A percentile compares a stretch with the other conserved stretches of the same genome.
Conservation (phyloP, 176 grass and related monocot genomes). For the Eremochloa ophiuroides region DNA sequence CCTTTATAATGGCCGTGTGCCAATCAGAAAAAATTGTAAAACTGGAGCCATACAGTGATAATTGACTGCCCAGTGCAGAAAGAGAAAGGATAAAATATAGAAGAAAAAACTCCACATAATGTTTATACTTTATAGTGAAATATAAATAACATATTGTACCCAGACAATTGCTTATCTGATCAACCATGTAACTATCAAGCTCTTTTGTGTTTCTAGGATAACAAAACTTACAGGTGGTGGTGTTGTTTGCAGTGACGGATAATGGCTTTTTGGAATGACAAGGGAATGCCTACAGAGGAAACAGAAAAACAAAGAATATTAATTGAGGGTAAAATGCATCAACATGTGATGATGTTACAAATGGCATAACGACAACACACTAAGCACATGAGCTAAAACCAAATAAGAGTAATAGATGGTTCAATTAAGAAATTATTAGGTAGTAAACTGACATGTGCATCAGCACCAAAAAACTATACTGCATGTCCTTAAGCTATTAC, state of each 20-base stretch:
- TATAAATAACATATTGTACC: neutral
- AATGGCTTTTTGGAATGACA: slow-evolving; percentile 84
- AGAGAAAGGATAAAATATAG: neutral
- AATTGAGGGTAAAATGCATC: slow-evolving; percentile 1
- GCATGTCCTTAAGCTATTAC: neutral
- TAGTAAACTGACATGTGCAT: neutral
- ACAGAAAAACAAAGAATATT: neutral
- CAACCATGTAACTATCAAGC: neutral
- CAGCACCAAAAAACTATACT: neutral
- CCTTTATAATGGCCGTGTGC: neutral
- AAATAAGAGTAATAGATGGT: neutral
- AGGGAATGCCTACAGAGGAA: slow-evolving; percentile 54
- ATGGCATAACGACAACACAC: neutral
- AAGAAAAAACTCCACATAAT: neutral
- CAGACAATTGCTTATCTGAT: neutral
- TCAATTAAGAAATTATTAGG: neutral
- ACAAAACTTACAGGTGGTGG: slow-evolving; percentile 60
- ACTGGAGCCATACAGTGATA: neutral
- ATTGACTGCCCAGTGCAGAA: neutral
- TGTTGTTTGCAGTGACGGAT: slow-evolving; percentile 60
- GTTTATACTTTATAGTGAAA: neutral
- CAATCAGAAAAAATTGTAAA: neutral
- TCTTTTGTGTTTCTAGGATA: neutral
- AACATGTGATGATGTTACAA: neutral
- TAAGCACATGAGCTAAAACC: neutral